Conservation (phyloP, 2,329 filamentous ascomycete genomes). For the Mycosphaerella arachidis region DNA sequence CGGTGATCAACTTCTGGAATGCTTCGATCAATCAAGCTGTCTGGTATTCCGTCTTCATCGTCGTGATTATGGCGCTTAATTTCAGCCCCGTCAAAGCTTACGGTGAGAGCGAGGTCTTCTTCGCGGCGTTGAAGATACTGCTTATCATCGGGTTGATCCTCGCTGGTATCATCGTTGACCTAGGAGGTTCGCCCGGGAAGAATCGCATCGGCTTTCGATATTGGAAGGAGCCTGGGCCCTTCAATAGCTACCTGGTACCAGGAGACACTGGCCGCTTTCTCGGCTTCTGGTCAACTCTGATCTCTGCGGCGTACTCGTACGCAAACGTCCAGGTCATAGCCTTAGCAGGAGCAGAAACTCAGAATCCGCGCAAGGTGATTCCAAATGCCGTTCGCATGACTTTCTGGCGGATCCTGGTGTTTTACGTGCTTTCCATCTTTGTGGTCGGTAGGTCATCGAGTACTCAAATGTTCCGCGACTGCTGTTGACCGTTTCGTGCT, state of each 20-base stretch:
- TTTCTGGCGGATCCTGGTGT: constrained; percentile 32
- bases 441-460: constrained; percentile 23
- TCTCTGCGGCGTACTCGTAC: constrained; percentile 14
- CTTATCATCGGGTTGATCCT: constrained; percentile 16
- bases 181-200: constrained; percentile 9
- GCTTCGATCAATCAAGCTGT: constrained; percentile 31
- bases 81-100: constrained; percentile 24
- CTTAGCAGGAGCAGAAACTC: constrained; percentile 18
- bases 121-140: constrained; percentile 15
- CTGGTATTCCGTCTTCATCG: constrained; percentile 34
- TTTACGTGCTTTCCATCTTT: constrained; percentile 26
- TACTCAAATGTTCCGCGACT: not conserved
- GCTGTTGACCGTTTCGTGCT: not conserved
- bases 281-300: constrained; percentile 16
- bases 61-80: constrained; percentile 32
- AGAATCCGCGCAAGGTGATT: constrained; percentile 45
- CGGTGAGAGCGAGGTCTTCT: constrained; percentile 18
- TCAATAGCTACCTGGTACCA: constrained; percentile 9
- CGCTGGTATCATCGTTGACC: constrained; percentile 17
- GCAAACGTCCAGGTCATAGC: constrained; percentile 17
- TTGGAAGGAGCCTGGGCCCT: constrained; percentile 16
- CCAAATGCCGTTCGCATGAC: constrained; percentile 32
- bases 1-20: constrained; percentile 29
- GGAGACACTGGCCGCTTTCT: constrained; percentile 21
- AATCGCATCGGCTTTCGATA: constrained; percentile 15